Evolutionary conservation across 2,329 filamentous ascomycete genomes (phyloP).

Genomic region (Fusarium succisae): DNA sequence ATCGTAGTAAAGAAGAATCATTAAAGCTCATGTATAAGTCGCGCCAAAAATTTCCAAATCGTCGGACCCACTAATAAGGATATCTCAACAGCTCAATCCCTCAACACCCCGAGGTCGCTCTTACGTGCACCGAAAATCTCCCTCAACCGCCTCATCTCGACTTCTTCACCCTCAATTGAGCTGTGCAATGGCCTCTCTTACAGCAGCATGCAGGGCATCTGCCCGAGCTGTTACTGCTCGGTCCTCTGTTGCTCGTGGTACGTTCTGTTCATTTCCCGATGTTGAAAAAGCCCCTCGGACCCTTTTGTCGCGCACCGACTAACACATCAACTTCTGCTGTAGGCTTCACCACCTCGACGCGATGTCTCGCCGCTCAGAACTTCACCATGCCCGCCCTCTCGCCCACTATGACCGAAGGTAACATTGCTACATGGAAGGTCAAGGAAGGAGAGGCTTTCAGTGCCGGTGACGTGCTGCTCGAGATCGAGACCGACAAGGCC

Average conservation of each 20-base stretch:
- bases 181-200: slow-evolving; percentile 71
- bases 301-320: slow-evolving; percentile 41
- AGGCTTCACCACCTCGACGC: slow-evolving; percentile 73
- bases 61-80: slow-evolving; percentile 33
- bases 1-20: background rate
- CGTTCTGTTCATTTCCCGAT: slow-evolving; percentile 46
- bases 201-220: slow-evolving; percentile 70
- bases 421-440: slow-evolving; percentile 84
- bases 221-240: slow-evolving; percentile 62
- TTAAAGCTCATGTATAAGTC: slow-evolving; percentile 5
- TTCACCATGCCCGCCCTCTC: slow-evolving; percentile 93
- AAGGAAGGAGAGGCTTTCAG: slow-evolving; percentile 87
- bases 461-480: slow-evolving; percentile 86
- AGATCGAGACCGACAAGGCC: slow-evolving; percentile 95
- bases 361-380: slow-evolving; percentile 78
- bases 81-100: slow-evolving; percentile 28
- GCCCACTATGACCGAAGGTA: slow-evolving; percentile 93
- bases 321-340: slow-evolving; percentile 29
- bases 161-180: slow-evolving; percentile 41
- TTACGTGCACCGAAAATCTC: slow-evolving; percentile 32
- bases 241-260: slow-evolving; percentile 67
- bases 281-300: slow-evolving; percentile 24
- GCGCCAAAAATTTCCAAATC: slow-evolving; percentile 48
- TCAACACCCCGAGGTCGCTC: slow-evolving; percentile 38
- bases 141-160: slow-evolving; percentile 18